Percentiles rank a stretch among this genome's conserved stretches.
phyloP scores from a whole-genome alignment of 768 basidiomycete species.

The Pulveroboletus sp. region DNA sequence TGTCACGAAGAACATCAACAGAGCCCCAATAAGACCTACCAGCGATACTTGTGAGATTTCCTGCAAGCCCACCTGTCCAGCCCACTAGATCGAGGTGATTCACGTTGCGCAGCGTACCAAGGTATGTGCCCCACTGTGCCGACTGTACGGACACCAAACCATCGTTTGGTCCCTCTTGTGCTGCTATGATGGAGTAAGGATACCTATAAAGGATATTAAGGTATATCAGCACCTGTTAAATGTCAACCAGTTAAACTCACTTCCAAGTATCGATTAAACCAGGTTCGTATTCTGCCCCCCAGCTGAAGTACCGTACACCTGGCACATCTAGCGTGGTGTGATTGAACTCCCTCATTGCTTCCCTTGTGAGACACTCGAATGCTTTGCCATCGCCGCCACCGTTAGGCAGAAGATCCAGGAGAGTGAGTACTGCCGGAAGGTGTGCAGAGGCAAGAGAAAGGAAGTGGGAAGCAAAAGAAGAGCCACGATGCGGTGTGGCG shows the following conservation, averaged over 20 bases:
- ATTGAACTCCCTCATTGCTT: conserved; percentile 89
- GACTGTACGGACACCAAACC: conserved; percentile 89
- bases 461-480: conserved; percentile 90
- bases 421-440: conserved; percentile 66
- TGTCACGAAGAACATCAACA: background rate
- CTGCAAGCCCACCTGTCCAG: conserved; percentile 58
- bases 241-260: conserved; percentile 19
- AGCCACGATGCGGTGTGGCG: conserved; percentile 92
- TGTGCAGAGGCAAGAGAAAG: conserved; percentile 65
- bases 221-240: background rate
- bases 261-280: conserved; percentile 91
- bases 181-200: conserved; percentile 77
- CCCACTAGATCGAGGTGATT: conserved; percentile 93
- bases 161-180: conserved; percentile 91
- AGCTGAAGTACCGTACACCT: conserved; percentile 87
- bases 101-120: conserved; percentile 87
- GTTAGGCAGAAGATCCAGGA: conserved; percentile 83
- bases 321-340: conserved; percentile 76
- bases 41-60: conserved; percentile 24
- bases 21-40: too few species aligned
- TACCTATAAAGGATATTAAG: conserved; percentile 33
- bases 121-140: conserved; percentile 92
- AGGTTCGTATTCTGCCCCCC: conserved; percentile 91
- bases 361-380: conserved; percentile 82
- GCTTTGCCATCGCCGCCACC: conserved; percentile 95